Evolutionary conservation across 805 yeast species (phyloP).

Genomic region (Pichia nakasei): DNA sequence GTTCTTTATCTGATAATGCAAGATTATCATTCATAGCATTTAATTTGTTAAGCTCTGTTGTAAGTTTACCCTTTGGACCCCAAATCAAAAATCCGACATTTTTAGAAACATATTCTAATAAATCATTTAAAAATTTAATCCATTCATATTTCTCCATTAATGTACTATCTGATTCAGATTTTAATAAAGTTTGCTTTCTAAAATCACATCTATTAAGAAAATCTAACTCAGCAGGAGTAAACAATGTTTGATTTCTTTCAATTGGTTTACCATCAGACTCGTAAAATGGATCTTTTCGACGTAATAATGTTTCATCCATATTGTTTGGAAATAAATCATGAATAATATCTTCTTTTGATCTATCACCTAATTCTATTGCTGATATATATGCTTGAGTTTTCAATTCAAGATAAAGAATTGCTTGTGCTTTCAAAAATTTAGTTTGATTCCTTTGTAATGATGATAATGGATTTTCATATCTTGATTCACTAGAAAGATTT

Average conservation of each 20-base stretch:
- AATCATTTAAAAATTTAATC: constrained; percentile 71
- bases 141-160: constrained; percentile 74
- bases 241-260: constrained; percentile 23
- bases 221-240: constrained; percentile 73
- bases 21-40: neutral
- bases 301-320: constrained; percentile 40
- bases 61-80: constrained; percentile 41
- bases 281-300: constrained; percentile 28
- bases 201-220: constrained; percentile 67
- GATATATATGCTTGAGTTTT: constrained; percentile 95
- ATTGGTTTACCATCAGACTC: constrained; percentile 12
- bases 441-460: constrained; percentile 19
- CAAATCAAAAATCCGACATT: constrained; percentile 64
- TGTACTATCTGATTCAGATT: constrained; percentile 37
- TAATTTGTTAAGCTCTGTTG: constrained; percentile 17
- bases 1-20: neutral
- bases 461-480: constrained; percentile 3
- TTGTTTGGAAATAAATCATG: constrained; percentile 68
- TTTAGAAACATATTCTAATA: constrained; percentile 69
- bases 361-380: constrained; percentile 60
- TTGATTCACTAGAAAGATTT: constrained; percentile 5
- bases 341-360: constrained; percentile 56
- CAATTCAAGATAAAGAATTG: constrained; percentile 70
- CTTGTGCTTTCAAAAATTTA: constrained; percentile 66
- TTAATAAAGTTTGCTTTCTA: constrained; percentile 54